These are phyloP conservation scores for Penicillium mononematosum DNA, from an alignment of 495 filamentous ascomycete genomes.

Conservation along the genomic window DNA sequence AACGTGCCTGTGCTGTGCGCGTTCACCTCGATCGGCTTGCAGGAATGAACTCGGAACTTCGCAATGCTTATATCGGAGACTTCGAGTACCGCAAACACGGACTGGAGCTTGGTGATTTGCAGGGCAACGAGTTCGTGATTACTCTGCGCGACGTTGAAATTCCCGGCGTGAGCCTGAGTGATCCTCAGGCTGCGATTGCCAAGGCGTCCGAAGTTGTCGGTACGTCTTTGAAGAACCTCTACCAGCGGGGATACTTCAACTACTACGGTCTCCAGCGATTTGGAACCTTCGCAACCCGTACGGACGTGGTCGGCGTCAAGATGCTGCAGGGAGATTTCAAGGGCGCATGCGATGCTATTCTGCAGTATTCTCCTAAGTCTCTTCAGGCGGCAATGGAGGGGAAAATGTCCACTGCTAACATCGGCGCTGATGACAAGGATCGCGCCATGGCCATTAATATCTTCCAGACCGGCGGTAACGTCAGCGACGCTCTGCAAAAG, in stretches of 20 bases:
- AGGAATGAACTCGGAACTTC: conserved; percentile 59
- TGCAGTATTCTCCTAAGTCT: conserved; percentile 59
- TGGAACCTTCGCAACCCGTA: conserved; percentile 77
- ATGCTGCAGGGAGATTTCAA: conserved; percentile 79
- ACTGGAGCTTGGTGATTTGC: conserved; percentile 77
- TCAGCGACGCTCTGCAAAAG: conserved; percentile 56
- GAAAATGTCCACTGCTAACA: conserved; percentile 33
- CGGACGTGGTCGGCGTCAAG: conserved; percentile 76
- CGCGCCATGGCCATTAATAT: conserved; percentile 73
- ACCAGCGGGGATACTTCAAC: conserved; percentile 80
- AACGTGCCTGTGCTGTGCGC: conserved; percentile 72
- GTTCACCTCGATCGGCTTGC: conserved; percentile 63
- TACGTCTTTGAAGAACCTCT: conserved; percentile 52
- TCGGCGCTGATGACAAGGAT: conserved; percentile 68
- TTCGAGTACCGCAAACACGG: conserved; percentile 69
- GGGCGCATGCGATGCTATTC: conserved; percentile 70
- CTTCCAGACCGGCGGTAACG: conserved; percentile 56
- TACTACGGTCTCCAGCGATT: conserved; percentile 96
- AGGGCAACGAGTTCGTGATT: conserved; percentile 88
- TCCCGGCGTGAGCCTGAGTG: conserved; percentile 43
- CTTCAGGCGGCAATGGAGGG: conserved; percentile 48
- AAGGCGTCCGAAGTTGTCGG: conserved; percentile 56
- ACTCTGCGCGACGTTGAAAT: conserved; percentile 81
- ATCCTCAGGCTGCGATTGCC: conserved; percentile 34
- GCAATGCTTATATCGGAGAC: conserved; percentile 65